These are phyloP conservation scores for Paramecium biaurelia DNA, from an alignment of 73 alveolate species.

Conservation along the genomic window DNA sequence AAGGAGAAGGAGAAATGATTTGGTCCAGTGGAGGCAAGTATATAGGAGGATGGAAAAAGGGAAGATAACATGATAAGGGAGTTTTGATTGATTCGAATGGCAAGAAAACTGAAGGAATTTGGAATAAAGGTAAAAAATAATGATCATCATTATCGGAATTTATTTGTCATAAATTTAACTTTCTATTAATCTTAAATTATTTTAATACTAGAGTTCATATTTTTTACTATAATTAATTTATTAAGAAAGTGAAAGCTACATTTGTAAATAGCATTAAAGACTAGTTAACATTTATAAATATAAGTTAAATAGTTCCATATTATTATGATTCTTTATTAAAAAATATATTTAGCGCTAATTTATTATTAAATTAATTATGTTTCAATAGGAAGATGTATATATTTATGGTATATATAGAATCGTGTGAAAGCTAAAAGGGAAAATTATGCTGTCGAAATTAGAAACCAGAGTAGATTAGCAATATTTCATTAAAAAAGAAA, in stretches of 20 bases:
- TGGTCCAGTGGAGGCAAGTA: conserved; percentile 54
- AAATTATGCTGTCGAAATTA: neutral
- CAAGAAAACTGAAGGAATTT: neutral
- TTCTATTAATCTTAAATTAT: neutral
- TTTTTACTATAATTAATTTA: neutral
- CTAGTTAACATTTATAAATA: neutral
- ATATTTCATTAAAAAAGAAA: neutral
- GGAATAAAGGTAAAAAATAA: conserved; percentile 8
- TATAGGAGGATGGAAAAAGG: conserved; percentile 1
- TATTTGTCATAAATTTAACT: neutral
- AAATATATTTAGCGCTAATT: neutral
- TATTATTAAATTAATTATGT: neutral
- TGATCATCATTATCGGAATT: neutral
- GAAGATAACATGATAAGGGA: neutral
- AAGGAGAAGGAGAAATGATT: conserved; percentile 51
- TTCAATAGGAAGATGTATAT: conserved; percentile 9
- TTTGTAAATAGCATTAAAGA: neutral
- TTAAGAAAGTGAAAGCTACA: neutral
- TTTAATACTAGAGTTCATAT: neutral
- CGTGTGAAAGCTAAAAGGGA: neutral
- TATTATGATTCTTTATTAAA: neutral
- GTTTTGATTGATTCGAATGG: neutral
- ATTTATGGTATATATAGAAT: neutral
- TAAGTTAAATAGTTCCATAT: neutral
- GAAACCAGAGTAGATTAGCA: neutral